Base-by-base conservation (phyloP, 805 yeast species). In the Debaryomyces tyrocola region DNA sequence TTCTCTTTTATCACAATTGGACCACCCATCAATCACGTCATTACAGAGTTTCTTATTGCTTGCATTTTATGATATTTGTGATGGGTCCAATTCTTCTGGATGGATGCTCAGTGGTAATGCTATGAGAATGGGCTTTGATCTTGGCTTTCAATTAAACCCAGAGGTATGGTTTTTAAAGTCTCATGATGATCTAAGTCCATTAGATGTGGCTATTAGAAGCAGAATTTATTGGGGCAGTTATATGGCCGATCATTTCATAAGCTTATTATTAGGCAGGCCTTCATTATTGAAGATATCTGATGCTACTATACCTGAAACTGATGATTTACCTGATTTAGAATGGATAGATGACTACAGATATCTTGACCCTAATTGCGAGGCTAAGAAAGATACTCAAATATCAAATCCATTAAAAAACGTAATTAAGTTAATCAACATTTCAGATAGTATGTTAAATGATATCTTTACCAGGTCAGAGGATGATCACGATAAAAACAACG, bases 181-280 rank as follows among this genome's bases (percentile, higher is more conserved):
- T 14, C 61, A 61, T 15, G 61, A 66, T n/a, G 64, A 65, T 33
- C 59, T 77, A 40, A 67, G 74, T n/a, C 70, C 74, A 28, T 70
- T 81, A 41, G 84, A 81, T 52, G 68, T 77, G 14, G 80, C 76
- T 35, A 80, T 83, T 45, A 69, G 85, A 47, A 74, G 82, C 41
- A 66, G 88, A 47, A 78, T 83, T 9, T 80, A 79, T 57, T 83
- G 88, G 88, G 87, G 87, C 3, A 75, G 83, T 41, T 83, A 77
- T 58, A 66, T 82, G 46, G 84, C 83, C 2, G 88, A 83, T 59
- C 86, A 81, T 57, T 78, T 82, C 53, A 79, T 82, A 31, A 77
- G 84, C 56, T 63, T 82, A 33, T 66, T 82, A 41, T 62, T 82
- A 40, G 88, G 88, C 3, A 63, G 86, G 43, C 84, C 85, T 0